Evolutionary conservation across 495 filamentous ascomycete genomes (phyloP).

Genomic region (Trichoderma virens): DNA sequence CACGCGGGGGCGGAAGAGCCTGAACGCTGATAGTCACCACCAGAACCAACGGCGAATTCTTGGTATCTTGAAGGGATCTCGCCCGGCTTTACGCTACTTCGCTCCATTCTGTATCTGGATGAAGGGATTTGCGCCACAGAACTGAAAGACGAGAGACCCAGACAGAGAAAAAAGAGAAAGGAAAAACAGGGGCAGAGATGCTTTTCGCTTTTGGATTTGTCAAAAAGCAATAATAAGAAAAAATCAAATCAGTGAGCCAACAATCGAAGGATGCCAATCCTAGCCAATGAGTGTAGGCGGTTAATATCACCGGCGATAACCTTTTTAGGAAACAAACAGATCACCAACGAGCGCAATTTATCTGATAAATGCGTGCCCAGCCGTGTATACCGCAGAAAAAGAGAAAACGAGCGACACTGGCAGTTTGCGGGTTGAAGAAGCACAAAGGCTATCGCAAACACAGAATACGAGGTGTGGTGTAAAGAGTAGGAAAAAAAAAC

Average conservation of each 20-base stretch:
- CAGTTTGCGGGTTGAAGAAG: too few species aligned
- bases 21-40: conserved; percentile 10
- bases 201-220: neutral
- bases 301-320: conserved; percentile 2
- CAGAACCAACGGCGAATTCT: neutral
- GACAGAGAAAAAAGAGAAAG: too few species aligned
- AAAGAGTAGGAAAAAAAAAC: too few species aligned
- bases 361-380: too few species aligned
- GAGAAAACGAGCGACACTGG: too few species aligned
- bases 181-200: neutral
- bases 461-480: too few species aligned
- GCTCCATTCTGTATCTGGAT: neutral
- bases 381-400: too few species aligned
- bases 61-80: neutral
- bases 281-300: neutral
- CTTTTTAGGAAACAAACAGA: neutral
- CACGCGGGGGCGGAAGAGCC: conserved; percentile 26
- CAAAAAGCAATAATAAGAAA: neutral
- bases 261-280: neutral
- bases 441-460: too few species aligned
- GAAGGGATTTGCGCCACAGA: too few species aligned
- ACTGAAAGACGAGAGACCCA: too few species aligned
- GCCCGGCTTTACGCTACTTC: neutral
- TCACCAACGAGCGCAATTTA: neutral
- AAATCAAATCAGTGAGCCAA: neutral